Evolutionary conservation across 2,329 filamentous ascomycete genomes (phyloP), one percentile per base, ranked within the genome.

Genomic region (Sporothrix pseudoabietina): DNA sequence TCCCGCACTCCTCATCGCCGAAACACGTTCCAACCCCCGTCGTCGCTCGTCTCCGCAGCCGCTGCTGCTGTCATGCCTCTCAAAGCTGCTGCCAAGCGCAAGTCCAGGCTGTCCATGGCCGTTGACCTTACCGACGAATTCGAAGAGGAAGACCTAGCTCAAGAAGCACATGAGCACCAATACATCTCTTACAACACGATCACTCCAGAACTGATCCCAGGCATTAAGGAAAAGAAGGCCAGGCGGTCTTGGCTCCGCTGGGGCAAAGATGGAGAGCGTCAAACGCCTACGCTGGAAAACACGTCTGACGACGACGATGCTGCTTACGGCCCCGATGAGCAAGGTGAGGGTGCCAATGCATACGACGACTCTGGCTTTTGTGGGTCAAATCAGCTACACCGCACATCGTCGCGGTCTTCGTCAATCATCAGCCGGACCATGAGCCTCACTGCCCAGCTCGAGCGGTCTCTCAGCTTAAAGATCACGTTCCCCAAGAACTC

Each of bases 41-140:
- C 78, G 0, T 77, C 77, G 1, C 75, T 80, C 54, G 77, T 76
- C 10, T 77, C 76, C 54, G 70, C 26, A 32, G 77, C 75, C n/a
- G 78, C 79, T 10, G 74, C 75, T 22, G 78, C 79, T 14, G 74
- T 79, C 4, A 79, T 78, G 12, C 79, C 80, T 35, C 77, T 80
- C 4, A 80, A 78, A 72, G 81, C 81, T 70, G 74, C 80, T 30
- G 78, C 81, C 26, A 71, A 75, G 8, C 78, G 78, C 68, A 84
- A 81, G 72, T 78, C 81, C 3, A 76, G 4, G 35, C 65, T 32
- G 75, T 69, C 22, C 8, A 72, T 75, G 47, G 73, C 75, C 8
- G 49, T 74, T 3, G 72, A 73, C 47, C 44, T 71, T n/a, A 49
- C 69, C 41, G 71, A 49, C n/a, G 55, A 74, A 1, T 54, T 63